These are phyloP conservation scores for Aureococcus anophagefferens DNA, from an alignment of 108 stramenopile species.

Conservation along the genomic window DNA sequence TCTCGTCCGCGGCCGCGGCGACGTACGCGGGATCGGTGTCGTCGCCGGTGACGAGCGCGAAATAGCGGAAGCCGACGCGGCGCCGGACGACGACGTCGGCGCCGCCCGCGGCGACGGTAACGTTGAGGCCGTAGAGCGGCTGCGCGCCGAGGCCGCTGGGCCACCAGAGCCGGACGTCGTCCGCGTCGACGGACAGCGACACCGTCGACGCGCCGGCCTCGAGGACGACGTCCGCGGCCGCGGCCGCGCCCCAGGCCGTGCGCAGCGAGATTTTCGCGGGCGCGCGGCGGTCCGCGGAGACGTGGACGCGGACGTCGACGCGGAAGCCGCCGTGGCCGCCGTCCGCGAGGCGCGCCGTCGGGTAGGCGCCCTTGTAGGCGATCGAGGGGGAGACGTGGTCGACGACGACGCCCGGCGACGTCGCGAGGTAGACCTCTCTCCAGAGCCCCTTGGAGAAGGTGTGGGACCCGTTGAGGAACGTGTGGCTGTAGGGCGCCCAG, in stretches of 20 bases:
- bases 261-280: not conserved
- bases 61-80: constrained; percentile 2
- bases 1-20: not conserved
- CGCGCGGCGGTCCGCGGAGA: not conserved
- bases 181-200: not conserved
- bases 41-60: constrained; percentile 11
- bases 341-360: not conserved
- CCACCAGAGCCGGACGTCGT: constrained; percentile 4
- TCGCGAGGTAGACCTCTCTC: constrained; percentile 6
- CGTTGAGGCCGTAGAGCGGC: not conserved
- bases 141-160: constrained; percentile 8
- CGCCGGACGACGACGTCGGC: not conserved
- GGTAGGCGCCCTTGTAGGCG: not conserved
- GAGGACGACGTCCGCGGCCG: not conserved
- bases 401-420: not conserved
- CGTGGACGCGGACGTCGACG: not conserved
- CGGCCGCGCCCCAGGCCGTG: not conserved
- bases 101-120: not conserved
- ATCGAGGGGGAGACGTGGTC: constrained; percentile 7
- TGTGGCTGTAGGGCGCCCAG: constrained; percentile 9
- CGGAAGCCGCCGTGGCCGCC: not conserved
- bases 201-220: not conserved
- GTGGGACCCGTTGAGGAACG: not conserved
- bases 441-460: constrained; percentile 9
- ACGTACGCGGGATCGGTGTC: constrained; percentile 11